These are phyloP conservation scores for Lentithecium fluviatile DNA, from an alignment of 495 filamentous ascomycete genomes.

Conservation along the genomic window DNA sequence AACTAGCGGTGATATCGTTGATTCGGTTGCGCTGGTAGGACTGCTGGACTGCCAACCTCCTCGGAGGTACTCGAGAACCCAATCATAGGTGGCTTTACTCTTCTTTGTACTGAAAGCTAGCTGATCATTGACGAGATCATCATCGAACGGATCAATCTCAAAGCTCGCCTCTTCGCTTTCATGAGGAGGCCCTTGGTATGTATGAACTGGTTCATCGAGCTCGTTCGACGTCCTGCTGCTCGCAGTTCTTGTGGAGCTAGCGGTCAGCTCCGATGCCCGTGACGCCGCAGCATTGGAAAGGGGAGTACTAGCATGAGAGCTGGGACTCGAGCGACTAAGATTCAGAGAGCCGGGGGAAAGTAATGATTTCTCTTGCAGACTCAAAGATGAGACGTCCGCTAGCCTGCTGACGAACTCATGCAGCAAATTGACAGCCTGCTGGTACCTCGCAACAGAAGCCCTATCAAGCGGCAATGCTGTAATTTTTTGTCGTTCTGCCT, in stretches of 20 bases:
- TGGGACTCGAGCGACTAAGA: no score
- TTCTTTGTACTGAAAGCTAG: no score
- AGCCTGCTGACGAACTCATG: constrained; percentile 14
- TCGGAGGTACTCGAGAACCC: constrained; percentile 14
- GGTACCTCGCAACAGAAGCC: neutral
- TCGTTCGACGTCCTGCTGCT: neutral
- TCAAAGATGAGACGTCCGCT: neutral
- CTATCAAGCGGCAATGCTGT: no score
- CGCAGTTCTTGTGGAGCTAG: no score
- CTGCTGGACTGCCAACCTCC: constrained; percentile 8
- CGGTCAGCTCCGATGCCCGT: neutral
- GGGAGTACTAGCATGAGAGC: neutral
- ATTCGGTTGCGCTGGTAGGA: neutral
- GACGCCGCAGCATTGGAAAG: neutral
- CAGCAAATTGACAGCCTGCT: constrained; percentile 2
- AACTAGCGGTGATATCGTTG: neutral
- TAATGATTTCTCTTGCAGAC: no score
- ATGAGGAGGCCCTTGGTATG: neutral
- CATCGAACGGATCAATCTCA: neutral
- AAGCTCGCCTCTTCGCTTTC: neutral
- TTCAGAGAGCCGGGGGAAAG: no score
- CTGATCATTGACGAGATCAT: neutral
- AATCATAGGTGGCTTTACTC: neutral
- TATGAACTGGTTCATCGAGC: neutral
- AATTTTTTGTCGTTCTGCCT: neutral